Evolutionary conservation across 768 basidiomycete species (phyloP), one percentile per base, ranked within the genome.

Genomic region (Daedalea quercina): DNA sequence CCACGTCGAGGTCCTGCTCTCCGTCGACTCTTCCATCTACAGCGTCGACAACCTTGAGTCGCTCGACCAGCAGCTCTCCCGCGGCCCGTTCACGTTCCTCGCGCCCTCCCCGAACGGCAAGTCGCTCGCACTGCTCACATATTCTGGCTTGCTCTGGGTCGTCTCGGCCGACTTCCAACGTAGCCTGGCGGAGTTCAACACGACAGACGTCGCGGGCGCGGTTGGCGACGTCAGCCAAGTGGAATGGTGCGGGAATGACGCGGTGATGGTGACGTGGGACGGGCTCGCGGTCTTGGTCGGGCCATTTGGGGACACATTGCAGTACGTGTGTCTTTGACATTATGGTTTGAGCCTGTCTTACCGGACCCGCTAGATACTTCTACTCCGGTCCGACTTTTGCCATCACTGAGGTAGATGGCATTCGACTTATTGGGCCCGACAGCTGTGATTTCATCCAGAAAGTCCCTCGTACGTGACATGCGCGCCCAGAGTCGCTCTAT

Each of bases 241-340:
- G 0, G 88, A 87, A 62, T 99, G 96, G 96, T 97, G 94, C 66
- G 94, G 94, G 1, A 92, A 93, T 63, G 94, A 99, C 68, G 92
- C 94, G 0, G 87, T 98, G 43, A 74, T 93, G 2, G 76, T 96
- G 17, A 85, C 85, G 19, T 97, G 93, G 91, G 80, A 82, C 41
- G 71, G 77, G 19, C 69, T 85, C 26, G 87, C 84, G 0, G 72
- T 93, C 2, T 74, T 99, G 26, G 90, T 96, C n/a, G 94, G 95
- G 4, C 96, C 96, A 13, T 88, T 82, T 52, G 93, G 93, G 1
- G 90, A 94, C 60, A 84, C 81, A 0, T 71, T 97, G 22, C 80
- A 81, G 94, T 94, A 67, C 58, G 89, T 11, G 17, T 51, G 23
- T 46, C 19, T 47, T 13, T 45, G 23, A n/a, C 7, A 3, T 17